A percentile compares a stretch with the other conserved stretches of the same genome.
Evolutionary conservation across 2,329 filamentous ascomycete genomes (phyloP).

Genomic region (Arthrobotrys entomopaga): DNA sequence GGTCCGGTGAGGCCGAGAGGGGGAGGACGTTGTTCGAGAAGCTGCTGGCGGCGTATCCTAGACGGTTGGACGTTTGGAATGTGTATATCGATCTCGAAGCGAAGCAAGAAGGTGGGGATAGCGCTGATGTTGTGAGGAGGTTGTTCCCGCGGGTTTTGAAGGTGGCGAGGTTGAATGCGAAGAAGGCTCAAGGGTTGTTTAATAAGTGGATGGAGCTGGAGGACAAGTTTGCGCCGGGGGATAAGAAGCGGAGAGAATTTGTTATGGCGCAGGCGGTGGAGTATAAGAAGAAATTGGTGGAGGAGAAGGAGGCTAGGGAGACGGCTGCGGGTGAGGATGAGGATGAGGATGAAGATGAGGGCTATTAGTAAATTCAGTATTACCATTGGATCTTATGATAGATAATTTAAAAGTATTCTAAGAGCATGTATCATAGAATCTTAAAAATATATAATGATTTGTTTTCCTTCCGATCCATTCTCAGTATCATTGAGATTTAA

Average conservation of each 20-base stretch:
- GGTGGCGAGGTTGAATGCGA: conserved; percentile 76
- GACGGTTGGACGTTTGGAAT: conserved; percentile 92
- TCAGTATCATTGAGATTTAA: not conserved
- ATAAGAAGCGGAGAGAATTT: conserved; percentile 74
- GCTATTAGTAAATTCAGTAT: not conserved
- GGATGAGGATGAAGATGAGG: not conserved
- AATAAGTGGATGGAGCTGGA: conserved; percentile 93
- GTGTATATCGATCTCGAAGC: conserved; percentile 88
- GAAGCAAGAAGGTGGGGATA: conserved; percentile 65
- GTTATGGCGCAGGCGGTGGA: conserved; percentile 77
- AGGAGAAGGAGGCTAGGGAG: conserved; percentile 60
- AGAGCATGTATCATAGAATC: conserved; percentile 33
- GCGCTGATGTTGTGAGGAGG: conserved; percentile 70
- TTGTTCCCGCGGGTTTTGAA: conserved; percentile 83
- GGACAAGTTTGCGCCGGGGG: conserved; percentile 71
- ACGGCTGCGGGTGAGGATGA: conserved; percentile 30
- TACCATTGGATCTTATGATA: not conserved
- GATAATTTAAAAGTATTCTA: conserved; percentile 24
- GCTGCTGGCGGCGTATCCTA: conserved; percentile 83
- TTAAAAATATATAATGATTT: conserved; percentile 18
- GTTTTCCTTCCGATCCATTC: not conserved
- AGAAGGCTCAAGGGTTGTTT: conserved; percentile 87
- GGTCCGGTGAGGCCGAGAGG: conserved; percentile 86
- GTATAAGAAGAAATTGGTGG: conserved; percentile 70
- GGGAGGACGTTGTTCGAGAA: conserved; percentile 95